Conservation (phyloP, 805 yeast genomes). For the Wickerhamiella hasegawae region DNA sequence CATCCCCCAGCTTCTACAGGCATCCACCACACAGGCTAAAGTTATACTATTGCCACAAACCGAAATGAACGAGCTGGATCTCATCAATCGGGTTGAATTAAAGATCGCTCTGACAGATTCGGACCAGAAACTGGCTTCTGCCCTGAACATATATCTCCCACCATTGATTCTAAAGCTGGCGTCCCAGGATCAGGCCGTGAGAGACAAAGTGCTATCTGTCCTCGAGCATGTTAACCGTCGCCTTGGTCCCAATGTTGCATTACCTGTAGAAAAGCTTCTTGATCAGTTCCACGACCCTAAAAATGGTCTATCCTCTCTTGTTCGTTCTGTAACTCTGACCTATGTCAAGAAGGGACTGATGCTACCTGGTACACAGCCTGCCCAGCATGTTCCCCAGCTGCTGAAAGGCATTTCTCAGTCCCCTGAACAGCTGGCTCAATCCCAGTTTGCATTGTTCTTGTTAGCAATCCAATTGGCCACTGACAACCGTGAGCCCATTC, state of each 20-base stretch:
- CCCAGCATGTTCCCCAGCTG: conserved; percentile 27
- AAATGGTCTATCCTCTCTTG: conserved; percentile 11
- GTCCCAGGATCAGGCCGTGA: conserved; percentile 50
- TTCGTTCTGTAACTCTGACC: conserved; percentile 24
- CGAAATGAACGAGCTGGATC: conserved; percentile 13
- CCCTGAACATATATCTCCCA: conserved; percentile 46
- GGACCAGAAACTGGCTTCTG: conserved; percentile 44
- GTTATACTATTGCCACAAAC: too few species aligned
- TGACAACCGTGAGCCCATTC: neutral
- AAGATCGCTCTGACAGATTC: conserved; percentile 61
- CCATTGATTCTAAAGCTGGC: conserved; percentile 68
- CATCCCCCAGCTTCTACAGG: too few species aligned
- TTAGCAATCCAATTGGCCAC: neutral
- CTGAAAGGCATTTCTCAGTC: conserved; percentile 28
- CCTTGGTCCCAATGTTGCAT: conserved; percentile 4
- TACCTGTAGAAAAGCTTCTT: conserved; percentile 51
- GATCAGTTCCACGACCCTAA: conserved; percentile 46
- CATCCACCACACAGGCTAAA: too few species aligned
- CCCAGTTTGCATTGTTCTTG: conserved; percentile 9
- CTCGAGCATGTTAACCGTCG: conserved; percentile 43
- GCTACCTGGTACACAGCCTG: conserved; percentile 14
- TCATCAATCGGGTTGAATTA: conserved; percentile 54
- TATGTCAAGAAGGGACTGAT: conserved; percentile 49
- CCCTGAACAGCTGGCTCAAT: conserved; percentile 12
- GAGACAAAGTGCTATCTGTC: conserved; percentile 49